Base-by-base conservation (phyloP, 345 rosid genomes). In the Brassica carinata region DNA sequence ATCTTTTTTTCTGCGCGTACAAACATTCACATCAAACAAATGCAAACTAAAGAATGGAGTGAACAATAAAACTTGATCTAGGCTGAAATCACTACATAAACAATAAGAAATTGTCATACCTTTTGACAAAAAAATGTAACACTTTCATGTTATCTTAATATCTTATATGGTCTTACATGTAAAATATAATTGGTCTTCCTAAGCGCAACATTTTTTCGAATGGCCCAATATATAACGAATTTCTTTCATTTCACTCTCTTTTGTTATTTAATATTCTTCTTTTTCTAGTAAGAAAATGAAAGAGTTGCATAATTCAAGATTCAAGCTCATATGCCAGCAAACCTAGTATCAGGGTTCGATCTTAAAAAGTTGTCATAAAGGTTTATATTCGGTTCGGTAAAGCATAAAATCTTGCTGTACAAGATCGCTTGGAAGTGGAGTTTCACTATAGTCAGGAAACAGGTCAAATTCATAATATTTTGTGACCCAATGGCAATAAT, bases 141-240 rank as follows among this genome's bases (percentile, higher is more conserved):
- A 8, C 15, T n/a, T 33, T 15, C 27, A 26, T 27, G 13, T 72
- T 33, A 58, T 36, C 9, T 36, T 36, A 36, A 36, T 36, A 36
- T 57, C 14, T 23, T 19, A 62, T 5, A 43, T 51, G 64, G 17
- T 5, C 31, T 45, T 40, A 15, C 18, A 74, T 48, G 8, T 8
- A 53, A 51, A 31, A 0, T 57, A 4, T 26, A 58, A 4, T 59
- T 69, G 7, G 62, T 17, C 48, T 13, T 59, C 26, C 26, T 5
- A 61, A 77, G 64, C 75, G 75, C 74, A 69, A 61, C 48, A 11
- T 76, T 27, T 18, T 69, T 69, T 7, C 0, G 8, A 27, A 17
- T 43, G 62, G 38, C n/a, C 38, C 68, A 30, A 27, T 27, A 65
- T 4, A 31, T 26, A 19, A 33, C 33, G 5, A 19, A n/a, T 0